Evolutionary conservation across 2,329 filamentous ascomycete species (phyloP), one percentile per base, ranked within the genome.

Genomic region (Fusarium incarnatum): DNA sequence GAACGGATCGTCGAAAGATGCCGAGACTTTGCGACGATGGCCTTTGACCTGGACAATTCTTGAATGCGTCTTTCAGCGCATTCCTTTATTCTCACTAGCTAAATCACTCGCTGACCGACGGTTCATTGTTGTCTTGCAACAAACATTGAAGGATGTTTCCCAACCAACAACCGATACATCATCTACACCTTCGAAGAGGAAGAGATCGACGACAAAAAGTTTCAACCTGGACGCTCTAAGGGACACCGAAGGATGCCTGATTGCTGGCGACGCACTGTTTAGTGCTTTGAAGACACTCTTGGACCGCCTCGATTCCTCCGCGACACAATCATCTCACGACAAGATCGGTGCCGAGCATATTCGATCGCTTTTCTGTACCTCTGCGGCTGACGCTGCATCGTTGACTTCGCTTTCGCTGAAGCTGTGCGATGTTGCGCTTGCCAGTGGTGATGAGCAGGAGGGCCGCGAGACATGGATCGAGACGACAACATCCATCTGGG

Each of bases 41-140:
- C 86, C 87, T 48, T 76, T 86, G 55, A 83, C 87, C 12, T 91
- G 89, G 92, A 83, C 81, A 30, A 84, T 94, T 37, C 77, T 94
- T 25, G 83, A 83, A 46, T 85, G 85, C 62, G 83, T 91, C 49
- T 85, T 93, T 56, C 82, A 84, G 52, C 82, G 88, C n/a, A 87
- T 95, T 20, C 90, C 92, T 0, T 82, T 89, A 0, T 89, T 91
- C 47, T 90, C 88, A 13, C 83, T 93, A 25, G 92, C 92, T 11
- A 89, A 89, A 61, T 89, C 92, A 6, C 84, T 97, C 9, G 89
- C 88, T 23, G 90, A 94, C 61, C 85, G 90, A 60, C 86, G 88
- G 47, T 93, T 97, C 56, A 80, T 92, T 34, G 79, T 81, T 2
- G 86, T 93, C 12, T 77, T 97, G 44, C 88, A 90, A 72, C 86